Evolutionary conservation across 345 rosid species (phyloP), one percentile per base, ranked within the genome.

Genomic region (Firmiana major): DNA sequence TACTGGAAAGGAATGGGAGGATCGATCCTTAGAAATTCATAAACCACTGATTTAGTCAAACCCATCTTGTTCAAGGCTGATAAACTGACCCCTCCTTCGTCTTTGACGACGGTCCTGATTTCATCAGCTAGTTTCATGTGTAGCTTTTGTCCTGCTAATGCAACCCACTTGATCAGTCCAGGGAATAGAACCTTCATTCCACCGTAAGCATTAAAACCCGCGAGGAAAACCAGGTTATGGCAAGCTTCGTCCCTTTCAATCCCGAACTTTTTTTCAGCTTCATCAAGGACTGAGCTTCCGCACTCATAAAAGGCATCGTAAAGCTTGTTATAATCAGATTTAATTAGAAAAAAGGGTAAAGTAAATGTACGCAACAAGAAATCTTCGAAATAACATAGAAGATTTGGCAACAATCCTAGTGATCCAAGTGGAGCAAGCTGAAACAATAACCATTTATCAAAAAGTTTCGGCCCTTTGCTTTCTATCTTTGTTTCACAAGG

Each of bases 1-100:
- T 88, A 86, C 59, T 86, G 88, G 85, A 71, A 84, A 7, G 84
- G 89, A 17, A 88, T 84, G 3, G 86, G 81, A 4, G 91, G 91
- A 11, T 83, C 81, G 4, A 88, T 88, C 71, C 89, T 79, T 2
- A 88, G 34, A 0, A 78, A 78, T 63, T 88, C 91, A 4, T 80
- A 86, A 38, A 83, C 86, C 16, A 82, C 88, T 17, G 91, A 88
- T 53, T 86, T 88, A 59, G 89, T 84, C 77, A 88, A 51, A 7
- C 21, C 49, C 91, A 86, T 86, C 75, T 73, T 80, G 0, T 84
- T 88, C 80, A 88, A 17, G 0, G 85, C 75, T 1, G 78, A 59
- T 4, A 85, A 21, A 21, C 77, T 86, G 46, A 85, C 71, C 8
- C 83, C 88, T 0, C 82, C 87, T 63, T 75, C 80, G 0, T 36